Conservation (phyloP, 1,139 yeast genomes). For the Debaryomyces nepalensis region DNA sequence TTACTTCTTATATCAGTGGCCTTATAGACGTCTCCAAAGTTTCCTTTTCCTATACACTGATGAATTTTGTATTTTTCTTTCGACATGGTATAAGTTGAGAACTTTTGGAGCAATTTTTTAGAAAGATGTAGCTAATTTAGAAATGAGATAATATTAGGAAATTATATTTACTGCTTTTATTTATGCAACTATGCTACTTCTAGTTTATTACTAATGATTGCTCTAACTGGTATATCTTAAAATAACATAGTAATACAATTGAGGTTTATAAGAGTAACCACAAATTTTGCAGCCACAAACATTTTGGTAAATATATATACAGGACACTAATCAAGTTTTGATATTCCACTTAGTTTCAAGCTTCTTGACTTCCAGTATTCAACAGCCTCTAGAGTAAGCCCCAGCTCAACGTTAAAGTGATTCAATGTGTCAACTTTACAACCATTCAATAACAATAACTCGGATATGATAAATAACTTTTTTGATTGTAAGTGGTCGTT, state of each 20-base stretch:
- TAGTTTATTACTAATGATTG: not conserved
- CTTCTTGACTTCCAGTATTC: slow-evolving; percentile 56
- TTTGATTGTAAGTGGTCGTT: slow-evolving; percentile 16
- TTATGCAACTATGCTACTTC: slow-evolving; percentile 1
- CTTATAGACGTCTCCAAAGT: slow-evolving; percentile 84
- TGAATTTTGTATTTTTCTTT: slow-evolving; percentile 41
- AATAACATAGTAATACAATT: slow-evolving; percentile 3
- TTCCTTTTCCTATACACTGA: slow-evolving; percentile 78
- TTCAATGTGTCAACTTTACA: slow-evolving; percentile 39
- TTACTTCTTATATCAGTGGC: slow-evolving; percentile 47
- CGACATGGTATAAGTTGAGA: slow-evolving; percentile 19
- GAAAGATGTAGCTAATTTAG: slow-evolving; percentile 6
- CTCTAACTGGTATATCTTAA: slow-evolving; percentile 2
- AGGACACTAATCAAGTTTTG: slow-evolving; percentile 8
- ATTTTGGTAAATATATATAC: slow-evolving; percentile 5
- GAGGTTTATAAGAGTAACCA: slow-evolving; percentile 8
- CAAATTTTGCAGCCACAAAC: slow-evolving; percentile 27
- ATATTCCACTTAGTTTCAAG: slow-evolving; percentile 27
- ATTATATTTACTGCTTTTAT: not conserved
- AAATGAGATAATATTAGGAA: slow-evolving; percentile 1
- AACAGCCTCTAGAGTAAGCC: slow-evolving; percentile 47
- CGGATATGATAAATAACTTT: slow-evolving; percentile 69
- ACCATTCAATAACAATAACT: slow-evolving; percentile 72
- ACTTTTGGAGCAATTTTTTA: slow-evolving; percentile 4
- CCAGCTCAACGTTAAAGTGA: slow-evolving; percentile 31